Percentiles rank a stretch among this genome's conserved stretches.
These are phyloP conservation scores for Penicillium herquei DNA, from an alignment of 495 filamentous ascomycete species.

Conservation along the genomic window DNA sequence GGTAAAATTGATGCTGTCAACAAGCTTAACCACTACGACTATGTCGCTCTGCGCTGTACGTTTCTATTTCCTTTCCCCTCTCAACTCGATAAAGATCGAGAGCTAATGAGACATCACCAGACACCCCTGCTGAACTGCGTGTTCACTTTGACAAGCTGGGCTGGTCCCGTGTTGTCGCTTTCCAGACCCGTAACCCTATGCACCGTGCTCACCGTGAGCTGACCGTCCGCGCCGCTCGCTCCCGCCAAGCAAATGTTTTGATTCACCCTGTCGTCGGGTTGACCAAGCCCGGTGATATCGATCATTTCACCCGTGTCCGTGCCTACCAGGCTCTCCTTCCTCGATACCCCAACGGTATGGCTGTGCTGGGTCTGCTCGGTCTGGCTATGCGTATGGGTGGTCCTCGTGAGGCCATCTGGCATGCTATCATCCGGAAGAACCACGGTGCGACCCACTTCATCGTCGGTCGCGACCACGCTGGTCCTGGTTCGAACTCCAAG, in stretches of 20 bases:
- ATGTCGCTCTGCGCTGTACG: conserved; percentile 91
- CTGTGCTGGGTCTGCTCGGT: conserved; percentile 90
- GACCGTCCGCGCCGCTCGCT: conserved; percentile 93
- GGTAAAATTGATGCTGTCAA: conserved; percentile 94
- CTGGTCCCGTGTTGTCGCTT: conserved; percentile 94
- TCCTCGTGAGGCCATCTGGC: conserved; percentile 98
- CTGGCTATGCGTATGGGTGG: conserved; percentile 99
- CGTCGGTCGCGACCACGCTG: conserved; percentile 95
- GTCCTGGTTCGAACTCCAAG: conserved; percentile 94
- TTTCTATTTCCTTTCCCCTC: conserved; percentile 7
- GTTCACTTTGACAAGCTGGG: conserved; percentile 98
- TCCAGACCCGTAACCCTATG: conserved; percentile 99
- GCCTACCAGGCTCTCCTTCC: conserved; percentile 97
- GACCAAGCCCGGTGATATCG: conserved; percentile 98
- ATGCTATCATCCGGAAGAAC: conserved; percentile 99
- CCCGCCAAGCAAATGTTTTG: conserved; percentile 94
- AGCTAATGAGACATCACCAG: conserved; percentile 37
- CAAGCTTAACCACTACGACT: conserved; percentile 96
- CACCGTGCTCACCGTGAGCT: conserved; percentile 96
- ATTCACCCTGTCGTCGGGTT: conserved; percentile 98
- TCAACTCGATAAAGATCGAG: no score
- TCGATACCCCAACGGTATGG: conserved; percentile 98
- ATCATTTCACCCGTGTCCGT: conserved; percentile 98
- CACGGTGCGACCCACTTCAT: conserved; percentile 99
- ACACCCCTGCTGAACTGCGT: conserved; percentile 92